Conservation (phyloP, 2,329 filamentous ascomycete genomes). For the Thielaviopsis punctulata region DNA sequence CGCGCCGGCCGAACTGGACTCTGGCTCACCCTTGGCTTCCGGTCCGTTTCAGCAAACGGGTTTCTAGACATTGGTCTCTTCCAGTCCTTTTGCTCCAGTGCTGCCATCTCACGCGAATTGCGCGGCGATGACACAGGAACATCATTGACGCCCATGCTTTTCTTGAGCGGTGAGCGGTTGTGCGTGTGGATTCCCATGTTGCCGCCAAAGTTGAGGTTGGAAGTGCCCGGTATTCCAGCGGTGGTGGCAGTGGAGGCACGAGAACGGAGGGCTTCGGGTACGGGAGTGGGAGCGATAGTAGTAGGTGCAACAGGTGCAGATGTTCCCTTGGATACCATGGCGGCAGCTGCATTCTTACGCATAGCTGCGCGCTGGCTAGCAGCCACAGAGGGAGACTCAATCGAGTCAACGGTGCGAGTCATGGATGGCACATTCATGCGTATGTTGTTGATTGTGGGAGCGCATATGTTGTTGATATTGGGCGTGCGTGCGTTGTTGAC, state of each 20-base stretch:
- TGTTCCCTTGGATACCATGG: conserved; percentile 6
- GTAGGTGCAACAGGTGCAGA: too few species aligned
- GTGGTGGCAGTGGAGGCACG: not conserved
- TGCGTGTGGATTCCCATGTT: conserved; percentile 68
- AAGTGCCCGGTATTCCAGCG: not conserved
- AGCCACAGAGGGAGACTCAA: conserved; percentile 2
- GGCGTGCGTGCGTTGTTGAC: conserved; percentile 25
- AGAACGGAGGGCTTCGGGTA: not conserved
- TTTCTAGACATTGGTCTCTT: not conserved
- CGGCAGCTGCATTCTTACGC: conserved; percentile 6
- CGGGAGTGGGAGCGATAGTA: not conserved
- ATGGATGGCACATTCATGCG: conserved; percentile 11
- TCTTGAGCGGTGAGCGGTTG: conserved; percentile 67
- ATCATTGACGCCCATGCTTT: conserved; percentile 48
- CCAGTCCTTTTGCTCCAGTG: conserved; percentile 31
- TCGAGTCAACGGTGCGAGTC: conserved; percentile 1
- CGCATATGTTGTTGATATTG: too few species aligned
- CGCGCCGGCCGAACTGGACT: not conserved
- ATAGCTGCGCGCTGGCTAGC: not conserved
- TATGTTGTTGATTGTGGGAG: too few species aligned
- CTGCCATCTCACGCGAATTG: conserved; percentile 46
- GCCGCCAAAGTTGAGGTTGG: conserved; percentile 38
- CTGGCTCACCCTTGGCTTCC: not conserved
- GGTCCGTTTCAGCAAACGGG: conserved; percentile 7
- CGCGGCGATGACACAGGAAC: conserved; percentile 31